Base-by-base conservation (phyloP, 371 early-diverging fungal species). In the Mortierella sp. region DNA sequence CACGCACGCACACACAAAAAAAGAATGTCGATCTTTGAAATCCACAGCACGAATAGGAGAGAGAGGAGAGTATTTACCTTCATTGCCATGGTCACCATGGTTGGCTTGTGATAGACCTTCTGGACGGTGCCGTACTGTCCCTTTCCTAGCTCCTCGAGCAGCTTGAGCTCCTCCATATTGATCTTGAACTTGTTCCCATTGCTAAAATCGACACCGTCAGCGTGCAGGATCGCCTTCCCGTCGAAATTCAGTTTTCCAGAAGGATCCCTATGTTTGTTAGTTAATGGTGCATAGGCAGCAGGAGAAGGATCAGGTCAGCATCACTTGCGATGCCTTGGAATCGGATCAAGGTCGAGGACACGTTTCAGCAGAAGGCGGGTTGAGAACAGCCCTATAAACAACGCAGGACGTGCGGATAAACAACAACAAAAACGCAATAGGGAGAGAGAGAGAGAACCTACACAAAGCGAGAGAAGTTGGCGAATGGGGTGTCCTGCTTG, bases 81-180 rank as follows among this genome's bases (percentile, higher is more conserved):
- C 90, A 91, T 89, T 53, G 95, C 97, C 97, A 97, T 97, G n/a
- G 84, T 89, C 19, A 94, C 95, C 65, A 89, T 89, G 7, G 96
- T 95, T 24, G 95, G 93, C 59, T 82, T 84, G 79, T 97, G 97
- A 68, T 78, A 93, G 51, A 91, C 97, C 81, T 90, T 92, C 72
- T 93, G 94, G 45, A 97, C 97, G 0, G 92, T 89, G 34, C 97
- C 97, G 69, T 93, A 97, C 82, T 96, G 96, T 8, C 96, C 96
- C 46, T 90, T 90, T 23, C 96, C 96, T 12, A 97, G 84, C 71
- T 91, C 93, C 71, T 91, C 92, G 46, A 84, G 72, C 48, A 94
- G 79, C 51, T 84, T 74, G 62, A 97, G 82, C 57, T 97, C 95
- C 56, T 88, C 84, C 93, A 95, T 94, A 65, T 92, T 92, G 68